A percentile compares a stretch with the other conserved stretches of the same genome.
Conservation (phyloP, 148 eudicot genomes). For the Pouteria glomerata region DNA sequence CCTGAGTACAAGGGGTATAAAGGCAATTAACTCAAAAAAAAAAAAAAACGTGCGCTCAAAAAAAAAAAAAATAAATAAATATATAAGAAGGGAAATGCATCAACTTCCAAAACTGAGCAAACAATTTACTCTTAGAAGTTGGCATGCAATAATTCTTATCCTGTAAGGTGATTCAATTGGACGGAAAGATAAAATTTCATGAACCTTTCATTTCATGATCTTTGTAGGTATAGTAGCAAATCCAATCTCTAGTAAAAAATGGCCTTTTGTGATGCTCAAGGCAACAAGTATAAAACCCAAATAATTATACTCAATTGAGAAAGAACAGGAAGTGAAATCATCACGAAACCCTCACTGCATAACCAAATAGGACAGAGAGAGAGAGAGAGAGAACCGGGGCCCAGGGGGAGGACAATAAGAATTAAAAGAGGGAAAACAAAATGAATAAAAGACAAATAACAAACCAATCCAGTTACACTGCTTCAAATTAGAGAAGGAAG, state of each 20-base stretch:
- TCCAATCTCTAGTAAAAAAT: neutral
- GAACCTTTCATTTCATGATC: no score
- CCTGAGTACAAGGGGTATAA: no score
- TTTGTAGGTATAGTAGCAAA: neutral
- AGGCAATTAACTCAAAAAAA: no score
- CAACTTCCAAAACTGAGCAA: no score
- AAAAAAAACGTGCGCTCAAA: no score
- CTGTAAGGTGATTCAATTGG: neutral
- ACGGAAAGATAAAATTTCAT: neutral
- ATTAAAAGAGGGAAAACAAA: neutral
- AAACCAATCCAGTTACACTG: neutral
- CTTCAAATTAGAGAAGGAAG: constrained; percentile 5
- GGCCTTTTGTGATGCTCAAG: neutral
- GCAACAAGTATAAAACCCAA: neutral
- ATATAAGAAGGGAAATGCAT: no score
- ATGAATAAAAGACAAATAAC: neutral
- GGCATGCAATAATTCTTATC: neutral
- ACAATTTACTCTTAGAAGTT: neutral
- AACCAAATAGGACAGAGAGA: neutral
- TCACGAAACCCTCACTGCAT: no score
- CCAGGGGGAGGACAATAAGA: no score
- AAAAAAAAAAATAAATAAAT: no score
- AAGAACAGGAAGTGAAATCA: neutral
- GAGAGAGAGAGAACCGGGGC: neutral
- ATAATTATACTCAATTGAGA: neutral